Percentiles rank a stretch among this genome's conserved stretches.
These are phyloP conservation scores for Penicillium polonicum DNA, from an alignment of 2,329 filamentous ascomycete genomes.

Conservation along the genomic window DNA sequence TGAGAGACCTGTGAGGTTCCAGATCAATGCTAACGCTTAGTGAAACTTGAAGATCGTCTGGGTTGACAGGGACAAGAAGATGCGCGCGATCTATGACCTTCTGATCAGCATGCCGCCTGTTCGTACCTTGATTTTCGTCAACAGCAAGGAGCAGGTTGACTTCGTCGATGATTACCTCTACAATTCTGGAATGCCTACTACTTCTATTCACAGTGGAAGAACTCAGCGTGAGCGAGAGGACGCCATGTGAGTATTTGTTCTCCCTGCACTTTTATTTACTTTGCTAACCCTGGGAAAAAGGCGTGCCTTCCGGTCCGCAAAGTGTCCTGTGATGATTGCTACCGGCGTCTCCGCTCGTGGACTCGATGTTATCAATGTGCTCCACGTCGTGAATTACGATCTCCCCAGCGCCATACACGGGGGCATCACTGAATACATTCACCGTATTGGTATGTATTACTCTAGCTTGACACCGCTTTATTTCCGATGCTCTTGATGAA, in stretches of 20 bases:
- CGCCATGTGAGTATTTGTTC: conserved; percentile 60
- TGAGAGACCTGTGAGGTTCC: background rate
- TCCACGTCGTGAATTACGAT: conserved; percentile 93
- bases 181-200: conserved; percentile 75
- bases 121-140: conserved; percentile 88
- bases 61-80: conserved; percentile 66
- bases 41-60: conserved; percentile 55
- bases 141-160: conserved; percentile 74
- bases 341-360: conserved; percentile 87
- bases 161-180: conserved; percentile 84
- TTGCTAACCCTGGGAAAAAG: conserved; percentile 34
- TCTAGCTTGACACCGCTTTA: no score
- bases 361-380: conserved; percentile 81
- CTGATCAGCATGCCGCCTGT: conserved; percentile 68
- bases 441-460: conserved; percentile 76
- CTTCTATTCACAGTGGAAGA: conserved; percentile 83
- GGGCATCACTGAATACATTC: conserved; percentile 91
- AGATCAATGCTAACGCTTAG: background rate
- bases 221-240: conserved; percentile 91
- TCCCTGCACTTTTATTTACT: background rate
- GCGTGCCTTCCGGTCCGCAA: conserved; percentile 74
- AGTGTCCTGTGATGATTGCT: conserved; percentile 75
- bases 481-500: background rate
- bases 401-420: conserved; percentile 71
- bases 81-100: conserved; percentile 68